These are phyloP conservation scores for Stephania cephalantha DNA, from an alignment of 164 flowering plant genomes.

Conservation along the genomic window DNA sequence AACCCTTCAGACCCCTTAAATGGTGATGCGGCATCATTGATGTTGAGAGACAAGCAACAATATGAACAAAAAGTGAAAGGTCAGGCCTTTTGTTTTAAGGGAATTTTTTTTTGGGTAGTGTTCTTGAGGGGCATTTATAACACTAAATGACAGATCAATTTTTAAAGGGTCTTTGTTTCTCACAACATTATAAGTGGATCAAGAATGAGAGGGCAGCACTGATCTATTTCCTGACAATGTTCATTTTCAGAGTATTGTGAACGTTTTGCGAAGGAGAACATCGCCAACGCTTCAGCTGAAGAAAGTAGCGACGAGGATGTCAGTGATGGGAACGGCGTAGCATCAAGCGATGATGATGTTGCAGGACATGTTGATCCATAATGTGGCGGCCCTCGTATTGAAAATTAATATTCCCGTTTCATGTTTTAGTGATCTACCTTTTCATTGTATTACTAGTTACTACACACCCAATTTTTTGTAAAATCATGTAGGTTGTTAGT, in stretches of 20 bases:
- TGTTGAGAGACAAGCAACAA: constrained; percentile 55
- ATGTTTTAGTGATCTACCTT: background rate
- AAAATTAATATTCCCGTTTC: background rate
- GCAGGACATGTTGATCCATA: constrained; percentile 40
- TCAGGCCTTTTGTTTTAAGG: constrained; percentile 13
- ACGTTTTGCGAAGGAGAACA: constrained; percentile 41
- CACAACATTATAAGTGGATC: background rate
- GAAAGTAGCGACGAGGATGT: constrained; percentile 41
- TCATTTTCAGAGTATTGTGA: constrained; percentile 45
- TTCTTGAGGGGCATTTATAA: background rate
- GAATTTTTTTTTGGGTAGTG: too few relatives aligned
- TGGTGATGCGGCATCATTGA: constrained; percentile 72
- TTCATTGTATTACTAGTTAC: constrained; percentile 3
- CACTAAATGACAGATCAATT: background rate
- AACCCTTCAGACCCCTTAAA: constrained; percentile 74
- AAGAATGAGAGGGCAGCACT: background rate
- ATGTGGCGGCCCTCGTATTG: background rate
- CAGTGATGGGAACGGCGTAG: constrained; percentile 27
- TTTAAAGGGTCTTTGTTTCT: background rate
- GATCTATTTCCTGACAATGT: constrained; percentile 1
- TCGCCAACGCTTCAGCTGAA: constrained; percentile 14
- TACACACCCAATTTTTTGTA: constrained; percentile 12
- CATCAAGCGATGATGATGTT: constrained; percentile 32
- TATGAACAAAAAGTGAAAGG: constrained; percentile 78
- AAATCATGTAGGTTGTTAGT: constrained; percentile 8